Conservation (phyloP, 2,329 filamentous ascomycete species). For the Colletotrichum tamarilloi region DNA sequence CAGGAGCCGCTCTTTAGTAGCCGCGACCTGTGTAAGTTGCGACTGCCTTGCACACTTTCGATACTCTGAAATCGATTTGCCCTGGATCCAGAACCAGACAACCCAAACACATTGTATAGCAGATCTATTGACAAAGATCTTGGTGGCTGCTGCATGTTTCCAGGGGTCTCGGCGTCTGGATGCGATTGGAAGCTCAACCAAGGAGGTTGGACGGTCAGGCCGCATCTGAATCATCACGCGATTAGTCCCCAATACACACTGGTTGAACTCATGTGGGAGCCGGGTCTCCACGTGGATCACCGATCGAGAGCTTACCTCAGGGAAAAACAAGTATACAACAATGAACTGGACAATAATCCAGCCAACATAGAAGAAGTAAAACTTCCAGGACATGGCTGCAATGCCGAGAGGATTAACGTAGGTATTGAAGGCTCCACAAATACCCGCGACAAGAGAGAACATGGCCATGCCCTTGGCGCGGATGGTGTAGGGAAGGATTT, state of each 20-base stretch:
- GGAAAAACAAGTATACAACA: constrained; percentile 47
- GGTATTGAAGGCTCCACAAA: constrained; percentile 41
- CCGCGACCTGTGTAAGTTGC: too few relatives aligned
- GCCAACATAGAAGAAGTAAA: constrained; percentile 66
- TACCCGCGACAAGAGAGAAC: constrained; percentile 35
- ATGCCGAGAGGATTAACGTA: constrained; percentile 64
- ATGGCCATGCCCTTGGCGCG: constrained; percentile 61
- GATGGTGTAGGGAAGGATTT: constrained; percentile 64
- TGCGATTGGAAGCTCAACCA: background rate
- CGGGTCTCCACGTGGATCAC: background rate
- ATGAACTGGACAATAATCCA: constrained; percentile 47
- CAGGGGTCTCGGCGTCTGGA: background rate
- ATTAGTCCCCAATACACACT: background rate
- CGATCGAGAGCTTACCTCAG: constrained; percentile 19
- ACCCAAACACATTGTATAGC: background rate
- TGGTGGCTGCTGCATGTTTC: background rate
- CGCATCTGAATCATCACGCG: background rate
- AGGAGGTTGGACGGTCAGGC: background rate
- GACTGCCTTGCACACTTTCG: too few relatives aligned
- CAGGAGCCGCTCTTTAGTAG: too few relatives aligned
- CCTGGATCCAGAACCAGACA: background rate
- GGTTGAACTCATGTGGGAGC: background rate
- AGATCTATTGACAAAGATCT: background rate
- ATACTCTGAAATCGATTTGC: background rate
- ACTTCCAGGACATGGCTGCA: constrained; percentile 61